Conservation (phyloP, 2,329 filamentous ascomycete genomes). For the Sporothrix brasiliensis region DNA sequence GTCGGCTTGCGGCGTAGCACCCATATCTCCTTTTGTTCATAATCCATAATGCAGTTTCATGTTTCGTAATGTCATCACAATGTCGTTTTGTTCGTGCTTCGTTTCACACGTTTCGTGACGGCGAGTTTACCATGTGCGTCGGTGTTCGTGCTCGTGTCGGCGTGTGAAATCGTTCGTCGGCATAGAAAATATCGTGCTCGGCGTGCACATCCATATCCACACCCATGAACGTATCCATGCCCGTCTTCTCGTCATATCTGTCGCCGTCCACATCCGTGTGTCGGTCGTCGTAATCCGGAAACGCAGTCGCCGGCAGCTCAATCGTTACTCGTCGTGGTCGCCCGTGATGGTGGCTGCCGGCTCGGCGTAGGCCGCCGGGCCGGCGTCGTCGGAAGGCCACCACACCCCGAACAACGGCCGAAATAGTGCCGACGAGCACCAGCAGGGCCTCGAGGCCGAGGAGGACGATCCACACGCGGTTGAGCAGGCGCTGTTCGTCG, state of each 20-base stretch:
- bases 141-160: slow-evolving; percentile 7
- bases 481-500: slow-evolving; percentile 41
- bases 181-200: slow-evolving; percentile 16
- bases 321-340: slow-evolving; percentile 29
- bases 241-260: neutral
- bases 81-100: neutral
- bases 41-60: neutral
- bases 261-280: neutral
- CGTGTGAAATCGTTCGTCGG: slow-evolving; percentile 4
- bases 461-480: slow-evolving; percentile 41
- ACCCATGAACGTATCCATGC: neutral
- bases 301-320: slow-evolving; percentile 28
- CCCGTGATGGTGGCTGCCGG: neutral
- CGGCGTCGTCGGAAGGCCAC: slow-evolving; percentile 27
- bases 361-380: slow-evolving; percentile 19
- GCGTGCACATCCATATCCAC: neutral
- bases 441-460: slow-evolving; percentile 41
- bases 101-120: slow-evolving; percentile 32
- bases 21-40: neutral
- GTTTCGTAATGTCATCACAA: neutral
- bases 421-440: slow-evolving; percentile 35
- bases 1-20: neutral
- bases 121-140: slow-evolving; percentile 13
- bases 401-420: slow-evolving; percentile 30
- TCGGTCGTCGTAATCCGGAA: slow-evolving; percentile 8